phyloP scores from a whole-genome alignment of 805 yeast genomes.

The Candida maris region DNA sequence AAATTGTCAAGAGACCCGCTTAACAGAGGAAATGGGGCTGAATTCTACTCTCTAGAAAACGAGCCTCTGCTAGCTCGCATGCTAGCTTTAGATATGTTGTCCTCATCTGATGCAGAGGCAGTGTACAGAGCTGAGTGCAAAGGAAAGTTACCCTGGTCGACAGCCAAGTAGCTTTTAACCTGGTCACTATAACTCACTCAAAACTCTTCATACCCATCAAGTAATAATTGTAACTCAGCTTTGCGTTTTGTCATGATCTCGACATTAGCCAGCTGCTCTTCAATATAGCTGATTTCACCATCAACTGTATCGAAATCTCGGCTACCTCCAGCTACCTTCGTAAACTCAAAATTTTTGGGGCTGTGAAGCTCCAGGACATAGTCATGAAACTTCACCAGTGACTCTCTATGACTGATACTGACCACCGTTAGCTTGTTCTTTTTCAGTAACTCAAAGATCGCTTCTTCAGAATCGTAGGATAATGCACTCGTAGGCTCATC shows the following conservation, averaged over 20 bases:
- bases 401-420: constrained; percentile 80
- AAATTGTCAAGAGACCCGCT: constrained; percentile 57
- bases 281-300: constrained; percentile 67
- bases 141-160: constrained; percentile 21
- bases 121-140: constrained; percentile 19
- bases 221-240: constrained; percentile 48
- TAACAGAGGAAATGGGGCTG: constrained; percentile 10
- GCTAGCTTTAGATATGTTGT: constrained; percentile 28
- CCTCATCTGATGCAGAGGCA: constrained; percentile 24
- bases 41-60: constrained; percentile 8
- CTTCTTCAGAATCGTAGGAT: constrained; percentile 84
- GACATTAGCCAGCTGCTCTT: constrained; percentile 56
- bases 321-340: constrained; percentile 27
- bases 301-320: constrained; percentile 58
- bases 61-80: constrained; percentile 15
- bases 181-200: too few species aligned
- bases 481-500: constrained; percentile 97
- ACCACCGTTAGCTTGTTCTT: constrained; percentile 69
- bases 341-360: constrained; percentile 50
- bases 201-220: constrained; percentile 44
- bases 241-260: constrained; percentile 59
- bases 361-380: constrained; percentile 65
- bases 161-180: constrained; percentile 8
- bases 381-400: constrained; percentile 81
- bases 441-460: constrained; percentile 71